A percentile compares a stretch with the other conserved stretches of the same genome.
Evolutionary conservation across 2,329 filamentous ascomycete genomes (phyloP).

Genomic region (Raffaelea albimanens): DNA sequence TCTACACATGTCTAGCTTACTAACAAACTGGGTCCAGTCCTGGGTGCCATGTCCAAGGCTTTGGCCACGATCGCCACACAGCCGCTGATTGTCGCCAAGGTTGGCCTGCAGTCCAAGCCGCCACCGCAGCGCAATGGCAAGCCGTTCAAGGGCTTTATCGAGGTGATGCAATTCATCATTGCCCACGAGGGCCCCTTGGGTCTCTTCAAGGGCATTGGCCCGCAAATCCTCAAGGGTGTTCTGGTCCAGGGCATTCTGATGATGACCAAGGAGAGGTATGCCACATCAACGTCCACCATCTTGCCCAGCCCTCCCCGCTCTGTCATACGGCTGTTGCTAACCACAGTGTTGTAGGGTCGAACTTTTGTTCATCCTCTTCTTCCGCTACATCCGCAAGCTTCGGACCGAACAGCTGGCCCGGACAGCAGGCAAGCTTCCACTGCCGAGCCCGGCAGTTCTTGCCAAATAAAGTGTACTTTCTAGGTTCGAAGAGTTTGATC

Average conservation of each 20-base stretch:
- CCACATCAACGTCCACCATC: not conserved
- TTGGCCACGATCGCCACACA: conserved; percentile 88
- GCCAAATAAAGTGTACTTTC: conserved; percentile 17
- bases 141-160: conserved; percentile 84
- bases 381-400: conserved; percentile 69
- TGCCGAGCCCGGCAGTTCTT: conserved; percentile 30
- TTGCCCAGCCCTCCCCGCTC: not conserved
- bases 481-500: too few relatives aligned
- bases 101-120: conserved; percentile 88
- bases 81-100: conserved; percentile 94
- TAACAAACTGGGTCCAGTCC: conserved; percentile 43
- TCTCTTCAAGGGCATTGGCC: conserved; percentile 95
- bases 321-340: conserved; percentile 5
- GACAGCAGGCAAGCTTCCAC: conserved; percentile 42
- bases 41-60: conserved; percentile 88
- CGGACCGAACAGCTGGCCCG: conserved; percentile 61
- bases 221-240: conserved; percentile 86
- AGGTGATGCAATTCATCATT: conserved; percentile 92
- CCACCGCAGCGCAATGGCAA: conserved; percentile 76
- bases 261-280: conserved; percentile 96
- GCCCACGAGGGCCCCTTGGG: conserved; percentile 73
- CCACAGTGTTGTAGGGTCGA: conserved; percentile 55
- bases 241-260: conserved; percentile 92
- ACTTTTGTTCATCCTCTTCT: conserved; percentile 73
- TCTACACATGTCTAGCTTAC: not conserved